Evolutionary conservation across 257 asterid genomes (phyloP).

Genomic region (Primulina huaijiensis): DNA sequence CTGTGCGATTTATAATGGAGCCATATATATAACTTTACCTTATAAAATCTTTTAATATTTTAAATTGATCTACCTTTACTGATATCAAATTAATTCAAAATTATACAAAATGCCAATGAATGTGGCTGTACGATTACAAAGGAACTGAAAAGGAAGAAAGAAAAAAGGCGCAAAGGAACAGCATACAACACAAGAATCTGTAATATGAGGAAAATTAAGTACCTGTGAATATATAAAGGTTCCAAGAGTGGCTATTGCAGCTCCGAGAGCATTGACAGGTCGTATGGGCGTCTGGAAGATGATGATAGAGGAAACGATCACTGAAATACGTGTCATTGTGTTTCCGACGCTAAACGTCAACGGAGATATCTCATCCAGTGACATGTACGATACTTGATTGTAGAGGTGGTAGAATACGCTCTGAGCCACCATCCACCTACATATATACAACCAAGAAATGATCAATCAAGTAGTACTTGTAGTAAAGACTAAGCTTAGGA

Average conservation of each 20-base stretch:
- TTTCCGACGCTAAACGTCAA: conserved; percentile 92
- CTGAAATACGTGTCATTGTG: conserved; percentile 95
- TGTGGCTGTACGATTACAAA: too few species aligned
- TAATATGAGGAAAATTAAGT: conserved; percentile 9
- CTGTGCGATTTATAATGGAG: too few species aligned
- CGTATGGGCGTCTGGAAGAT: conserved; percentile 87
- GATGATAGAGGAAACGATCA: conserved; percentile 88
- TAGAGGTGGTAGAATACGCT: conserved; percentile 91
- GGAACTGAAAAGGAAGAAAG: too few species aligned
- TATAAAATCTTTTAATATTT: too few species aligned
- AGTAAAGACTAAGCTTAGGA: conserved; percentile 1
- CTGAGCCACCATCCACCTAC: conserved; percentile 97
- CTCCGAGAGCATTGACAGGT: conserved; percentile 97
- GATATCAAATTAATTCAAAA: too few species aligned
- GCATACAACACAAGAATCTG: too few species aligned
- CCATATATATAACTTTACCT: too few species aligned
- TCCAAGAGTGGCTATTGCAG: conserved; percentile 87
- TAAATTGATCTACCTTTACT: too few species aligned
- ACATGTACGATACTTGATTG: conserved; percentile 97
- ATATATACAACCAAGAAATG: conserved; percentile 23
- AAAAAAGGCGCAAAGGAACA: too few species aligned
- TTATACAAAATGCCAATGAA: too few species aligned
- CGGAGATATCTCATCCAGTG: conserved; percentile 93
- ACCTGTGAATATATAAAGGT: conserved; percentile 99
- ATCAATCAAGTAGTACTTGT: background rate